These are phyloP conservation scores for Gymnopus androsaceus DNA, from an alignment of 1,284 basidiomycete species.

Conservation along the genomic window DNA sequence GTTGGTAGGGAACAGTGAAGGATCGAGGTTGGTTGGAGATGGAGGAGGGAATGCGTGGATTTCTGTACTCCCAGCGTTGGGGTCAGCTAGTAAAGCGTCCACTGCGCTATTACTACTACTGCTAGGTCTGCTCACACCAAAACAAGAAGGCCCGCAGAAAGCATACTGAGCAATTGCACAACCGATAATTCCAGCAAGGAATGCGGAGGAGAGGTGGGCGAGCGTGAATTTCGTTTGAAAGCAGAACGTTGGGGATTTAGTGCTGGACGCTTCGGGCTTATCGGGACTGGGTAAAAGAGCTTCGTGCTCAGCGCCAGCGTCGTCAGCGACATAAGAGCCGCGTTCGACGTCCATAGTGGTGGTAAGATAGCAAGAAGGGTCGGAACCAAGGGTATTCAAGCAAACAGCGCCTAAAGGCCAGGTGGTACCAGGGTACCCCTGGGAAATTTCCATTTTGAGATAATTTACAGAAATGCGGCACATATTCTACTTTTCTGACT, in stretches of 20 bases:
- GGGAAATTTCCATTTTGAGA: too few species aligned
- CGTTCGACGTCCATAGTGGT: constrained; percentile 15
- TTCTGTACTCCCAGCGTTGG: constrained; percentile 70
- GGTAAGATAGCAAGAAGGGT: too few species aligned
- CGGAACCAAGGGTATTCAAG: too few species aligned
- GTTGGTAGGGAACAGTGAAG: constrained; percentile 71
- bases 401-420: too few species aligned
- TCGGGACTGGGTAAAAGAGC: constrained; percentile 34
- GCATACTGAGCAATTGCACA: constrained; percentile 44
- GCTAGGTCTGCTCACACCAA: constrained; percentile 17
- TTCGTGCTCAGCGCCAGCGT: constrained; percentile 34
- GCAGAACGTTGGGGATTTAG: constrained; percentile 19
- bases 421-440: too few species aligned
- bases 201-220: constrained; percentile 43
- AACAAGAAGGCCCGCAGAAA: constrained; percentile 37
- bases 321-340: constrained; percentile 4
- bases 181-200: constrained; percentile 45
- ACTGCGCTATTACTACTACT: neutral
- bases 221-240: constrained; percentile 31
- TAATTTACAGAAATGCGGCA: too few species aligned
- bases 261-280: constrained; percentile 14
- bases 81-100: constrained; percentile 19
- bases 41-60: constrained; percentile 71
- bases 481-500: too few species aligned
- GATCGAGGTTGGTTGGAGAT: constrained; percentile 67